phyloP scores from a whole-genome alignment of 2,329 filamentous ascomycete genomes.

The Sphaerulina musiva region DNA sequence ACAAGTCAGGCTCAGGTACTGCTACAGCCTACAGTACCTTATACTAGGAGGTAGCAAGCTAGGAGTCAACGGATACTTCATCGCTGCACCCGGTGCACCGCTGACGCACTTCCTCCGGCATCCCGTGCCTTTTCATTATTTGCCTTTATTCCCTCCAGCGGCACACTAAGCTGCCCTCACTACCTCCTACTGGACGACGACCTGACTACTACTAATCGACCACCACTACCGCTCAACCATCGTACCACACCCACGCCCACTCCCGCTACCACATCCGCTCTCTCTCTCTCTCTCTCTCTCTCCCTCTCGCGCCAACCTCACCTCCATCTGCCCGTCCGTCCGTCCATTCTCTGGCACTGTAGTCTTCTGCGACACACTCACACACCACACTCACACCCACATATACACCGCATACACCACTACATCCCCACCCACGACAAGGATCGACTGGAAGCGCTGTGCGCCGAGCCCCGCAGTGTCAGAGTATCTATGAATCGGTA shows the following conservation, averaged over 20 bases:
- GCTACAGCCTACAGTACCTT: too few species aligned
- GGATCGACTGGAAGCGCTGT: slow-evolving; percentile 16
- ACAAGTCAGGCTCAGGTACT: too few species aligned
- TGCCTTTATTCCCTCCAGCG: too few species aligned
- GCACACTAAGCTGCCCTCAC: too few species aligned
- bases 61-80: too few species aligned
- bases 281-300: too few species aligned
- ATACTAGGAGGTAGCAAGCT: too few species aligned
- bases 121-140: not conserved
- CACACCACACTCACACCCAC: not conserved
- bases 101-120: not conserved
- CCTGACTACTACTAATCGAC: too few species aligned
- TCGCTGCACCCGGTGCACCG: not conserved
- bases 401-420: not conserved
- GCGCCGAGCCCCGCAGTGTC: slow-evolving; percentile 14
- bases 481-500: slow-evolving; percentile 6
- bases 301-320: not conserved
- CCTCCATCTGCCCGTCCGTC: not conserved
- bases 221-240: too few species aligned
- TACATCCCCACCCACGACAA: not conserved
- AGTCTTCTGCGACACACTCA: not conserved
- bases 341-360: not conserved
- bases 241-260: not conserved
- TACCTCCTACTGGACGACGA: too few species aligned
- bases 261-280: too few species aligned